Base-by-base conservation (phyloP, 164 flowering plant genomes). In the Chloranthus sessilifolius region DNA sequence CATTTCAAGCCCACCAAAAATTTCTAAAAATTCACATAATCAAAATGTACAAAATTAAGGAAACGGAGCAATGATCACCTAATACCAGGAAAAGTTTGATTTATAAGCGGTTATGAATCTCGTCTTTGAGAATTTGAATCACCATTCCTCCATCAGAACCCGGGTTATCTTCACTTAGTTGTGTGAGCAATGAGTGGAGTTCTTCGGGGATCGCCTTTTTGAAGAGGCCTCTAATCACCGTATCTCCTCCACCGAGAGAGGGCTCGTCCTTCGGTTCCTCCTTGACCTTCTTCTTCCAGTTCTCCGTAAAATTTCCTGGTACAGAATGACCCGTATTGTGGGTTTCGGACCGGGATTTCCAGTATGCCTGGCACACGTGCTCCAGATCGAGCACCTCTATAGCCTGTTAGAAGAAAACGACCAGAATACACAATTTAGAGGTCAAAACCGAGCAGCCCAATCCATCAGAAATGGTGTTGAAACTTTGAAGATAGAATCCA, bases 151-250 rank as follows among this genome's bases (percentile, higher is more conserved):
- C 30, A 24, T 44, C 26, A 2, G 31, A 44, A 31, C 30, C 10
- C 30, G 15, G 26, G 2, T 15, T 25, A 44, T 44, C 48, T 14
- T 20, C n/a, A n/a, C 9, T 26, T 3, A 44, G 1, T n/a, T 24
- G 24, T 50, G 56, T 64, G 53, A 58, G 48, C 36, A 88, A 54
- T 33, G 74, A 43, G 22, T 62, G 65, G 23, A 88, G 43, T 63
- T 88, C 96, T 65, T 81, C 85, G 20, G 63, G 64, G 58, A 58
- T 74, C 35, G 87, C 91, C 74, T 81, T 88, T 67, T 64, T 79
- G 47, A 88, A 63, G 6, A 88, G 74, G 25, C 78, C 74, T 43
- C 52, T 48, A 33, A 88, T 69, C 31, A 61, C 39, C 38, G 68
- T 53, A 29, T 67, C 74, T 2, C 24, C 52, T n/a, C n/a, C n/a